Percentiles rank a stretch among this genome's conserved stretches.
phyloP scores from a whole-genome alignment of 108 stramenopile species.

The Skeletonema grethae region DNA sequence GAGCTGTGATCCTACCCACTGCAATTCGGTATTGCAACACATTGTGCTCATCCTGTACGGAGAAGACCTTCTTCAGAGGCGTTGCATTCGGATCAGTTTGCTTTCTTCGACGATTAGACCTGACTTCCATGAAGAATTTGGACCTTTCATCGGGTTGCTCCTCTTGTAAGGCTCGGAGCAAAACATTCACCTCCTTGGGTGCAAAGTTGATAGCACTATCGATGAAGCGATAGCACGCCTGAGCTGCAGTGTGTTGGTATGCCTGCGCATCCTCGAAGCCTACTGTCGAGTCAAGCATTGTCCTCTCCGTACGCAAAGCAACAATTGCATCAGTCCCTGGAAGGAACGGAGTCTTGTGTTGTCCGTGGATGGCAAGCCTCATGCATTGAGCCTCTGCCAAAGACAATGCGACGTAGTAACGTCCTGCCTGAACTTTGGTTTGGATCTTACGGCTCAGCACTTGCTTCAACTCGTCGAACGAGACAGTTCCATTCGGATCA shows the following conservation, averaged over 20 bases:
- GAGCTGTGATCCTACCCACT: conserved; percentile 87
- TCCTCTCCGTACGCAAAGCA: conserved; percentile 78
- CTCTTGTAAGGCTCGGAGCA: conserved; percentile 93
- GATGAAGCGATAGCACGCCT: conserved; percentile 94
- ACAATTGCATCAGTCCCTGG: conserved; percentile 82
- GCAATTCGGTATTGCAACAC: conserved; percentile 94
- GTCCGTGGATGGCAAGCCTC: conserved; percentile 91
- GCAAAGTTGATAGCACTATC: conserved; percentile 93
- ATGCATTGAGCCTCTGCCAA: conserved; percentile 96
- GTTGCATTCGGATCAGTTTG: conserved; percentile 90
- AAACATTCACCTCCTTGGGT: conserved; percentile 84
- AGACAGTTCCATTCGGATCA: conserved; percentile 70
- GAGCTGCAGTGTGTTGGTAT: conserved; percentile 89
- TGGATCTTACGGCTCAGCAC: conserved; percentile 85
- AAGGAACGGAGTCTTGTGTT: conserved; percentile 68
- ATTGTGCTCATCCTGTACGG: conserved; percentile 95
- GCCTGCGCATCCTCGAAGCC: conserved; percentile 83
- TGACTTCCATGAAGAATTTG: conserved; percentile 94
- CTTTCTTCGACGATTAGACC: conserved; percentile 93
- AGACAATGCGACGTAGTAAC: conserved; percentile 92
- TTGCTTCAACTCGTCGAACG: conserved; percentile 88
- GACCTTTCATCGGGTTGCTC: conserved; percentile 84
- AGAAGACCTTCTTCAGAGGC: conserved; percentile 93
- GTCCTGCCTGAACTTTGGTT: conserved; percentile 92
- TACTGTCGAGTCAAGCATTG: conserved; percentile 80